Base-by-base conservation (phyloP, 192 early-diverging fungal species). In the Coemansia sp. region DNA sequence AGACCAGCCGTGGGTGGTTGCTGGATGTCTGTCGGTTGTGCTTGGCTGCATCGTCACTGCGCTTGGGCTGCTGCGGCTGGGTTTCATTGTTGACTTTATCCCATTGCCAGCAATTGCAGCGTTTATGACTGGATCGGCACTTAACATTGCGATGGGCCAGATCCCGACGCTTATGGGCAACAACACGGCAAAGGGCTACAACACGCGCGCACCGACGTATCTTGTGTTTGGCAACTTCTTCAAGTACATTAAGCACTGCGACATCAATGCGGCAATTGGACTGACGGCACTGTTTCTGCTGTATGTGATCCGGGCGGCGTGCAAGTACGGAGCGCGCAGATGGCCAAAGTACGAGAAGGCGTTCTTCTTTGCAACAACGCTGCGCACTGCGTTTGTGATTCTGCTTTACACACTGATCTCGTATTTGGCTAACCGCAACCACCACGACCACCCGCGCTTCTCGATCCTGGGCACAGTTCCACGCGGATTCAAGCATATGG, bases 31-130 rank as follows among this genome's bases (percentile, higher is more conserved):
- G 39, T 84, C 92, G 22, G 81, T 96, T 32, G 79, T 95, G 54
- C 80, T 88, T 22, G 95, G 95, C 19, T 69, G 92, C 19, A 80
- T 94, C 22, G 72, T 90, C 15, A 77, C 88, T 13, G 76, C 84
- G 46, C 65, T 98, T 39, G 95, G 94, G 21, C 62, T 95, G 10
- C 69, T 96, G 16, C 90, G 93, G 7, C 81, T 98, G 13, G 95
- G 95, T 7, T 85, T 93, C 56, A 77, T 96, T 37, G 89, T 96
- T 45, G 91, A 95, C 67, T 95, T 96, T 67, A 92, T 98, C 68
- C 89, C 91, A 32, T 74, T 84, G 19, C 87, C 94, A 1, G 91
- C 92, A 32, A 89, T 98, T 67, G 89, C 90, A 1, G 94, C 94
- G 0, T 98, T 96, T 72, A 94, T 91, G 67, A 87, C 93, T 3